These are phyloP conservation scores for Coriaria nepalensis DNA, from an alignment of 306 rosid genomes.

Conservation along the genomic window DNA sequence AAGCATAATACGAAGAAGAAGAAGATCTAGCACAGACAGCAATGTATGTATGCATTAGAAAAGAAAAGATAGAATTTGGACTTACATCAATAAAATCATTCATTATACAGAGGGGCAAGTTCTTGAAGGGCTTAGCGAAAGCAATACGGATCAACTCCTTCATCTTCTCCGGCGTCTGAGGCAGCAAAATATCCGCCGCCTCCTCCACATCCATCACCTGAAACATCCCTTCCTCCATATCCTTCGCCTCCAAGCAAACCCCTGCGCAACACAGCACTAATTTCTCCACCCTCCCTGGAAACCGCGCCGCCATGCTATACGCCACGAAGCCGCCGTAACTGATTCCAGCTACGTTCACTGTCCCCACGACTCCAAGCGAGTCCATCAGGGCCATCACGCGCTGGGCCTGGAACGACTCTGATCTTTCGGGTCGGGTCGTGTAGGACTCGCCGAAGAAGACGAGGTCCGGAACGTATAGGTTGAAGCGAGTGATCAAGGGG, in stretches of 20 bases:
- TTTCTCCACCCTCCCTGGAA: slow-evolving; percentile 43
- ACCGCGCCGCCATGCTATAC: slow-evolving; percentile 45
- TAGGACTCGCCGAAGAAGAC: slow-evolving; percentile 58
- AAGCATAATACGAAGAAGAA: too few relatives aligned
- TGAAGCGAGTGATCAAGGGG: slow-evolving; percentile 26
- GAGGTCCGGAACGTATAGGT: slow-evolving; percentile 68
- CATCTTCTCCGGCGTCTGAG: slow-evolving; percentile 55
- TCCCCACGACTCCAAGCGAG: slow-evolving; percentile 27
- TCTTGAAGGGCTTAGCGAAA: slow-evolving; percentile 40
- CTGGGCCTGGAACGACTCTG: slow-evolving; percentile 45
- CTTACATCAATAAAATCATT: slow-evolving; percentile 48
- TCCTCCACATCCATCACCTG: slow-evolving; percentile 43
- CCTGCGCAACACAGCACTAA: slow-evolving; percentile 56
- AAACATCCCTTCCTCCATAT: slow-evolving; percentile 45
- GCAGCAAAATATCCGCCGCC: slow-evolving; percentile 47
- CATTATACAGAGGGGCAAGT: slow-evolving; percentile 47
- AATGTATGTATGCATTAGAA: neutral
- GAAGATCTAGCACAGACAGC: neutral
- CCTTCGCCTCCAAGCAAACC: slow-evolving; percentile 57
- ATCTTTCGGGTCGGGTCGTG: slow-evolving; percentile 34
- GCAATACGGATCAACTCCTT: slow-evolving; percentile 44
- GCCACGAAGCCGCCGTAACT: slow-evolving; percentile 78
- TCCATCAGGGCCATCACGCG: slow-evolving; percentile 43
- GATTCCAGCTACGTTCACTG: slow-evolving; percentile 47
- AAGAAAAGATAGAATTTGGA: neutral